phyloP scores from a whole-genome alignment of 1,284 basidiomycete genomes.

The Uromyces viciae-fabae region DNA sequence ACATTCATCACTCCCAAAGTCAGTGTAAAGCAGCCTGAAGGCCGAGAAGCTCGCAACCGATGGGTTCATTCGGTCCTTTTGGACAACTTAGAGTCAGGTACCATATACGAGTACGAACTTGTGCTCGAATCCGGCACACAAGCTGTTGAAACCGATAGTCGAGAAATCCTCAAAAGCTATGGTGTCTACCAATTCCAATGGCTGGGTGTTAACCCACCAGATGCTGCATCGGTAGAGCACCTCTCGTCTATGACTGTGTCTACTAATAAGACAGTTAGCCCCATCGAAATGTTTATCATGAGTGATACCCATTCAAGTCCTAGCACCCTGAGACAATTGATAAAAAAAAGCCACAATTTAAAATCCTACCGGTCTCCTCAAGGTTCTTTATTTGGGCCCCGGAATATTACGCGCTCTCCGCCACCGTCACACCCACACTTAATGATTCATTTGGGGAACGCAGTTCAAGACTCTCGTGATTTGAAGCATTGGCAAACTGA shows the following conservation, averaged over 20 bases:
- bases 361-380: conserved; percentile 32
- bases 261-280: conserved; percentile 18
- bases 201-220: conserved; percentile 46
- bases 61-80: conserved; percentile 47
- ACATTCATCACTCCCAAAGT: conserved; percentile 20
- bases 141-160: not conserved
- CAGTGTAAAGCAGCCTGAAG: conserved; percentile 20
- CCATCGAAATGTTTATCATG: conserved; percentile 48
- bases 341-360: conserved; percentile 38
- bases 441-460: conserved; percentile 50
- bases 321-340: conserved; percentile 47
- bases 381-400: conserved; percentile 31
- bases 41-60: conserved; percentile 23
- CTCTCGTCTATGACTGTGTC: conserved; percentile 23
- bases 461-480: conserved; percentile 48
- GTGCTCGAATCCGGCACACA: conserved; percentile 2
- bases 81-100: conserved; percentile 15
- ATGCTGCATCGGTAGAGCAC: conserved; percentile 1
- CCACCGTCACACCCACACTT: conserved; percentile 44
- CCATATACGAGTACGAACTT: conserved; percentile 47
- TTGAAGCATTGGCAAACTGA: conserved; percentile 51
- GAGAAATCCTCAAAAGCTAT: conserved; percentile 23
- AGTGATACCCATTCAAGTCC: conserved; percentile 51
- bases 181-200: conserved; percentile 34
- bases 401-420: not conserved